Evolutionary conservation across 2,329 filamentous ascomycete genomes (phyloP).

Genomic region (Alternaria consortialis): DNA sequence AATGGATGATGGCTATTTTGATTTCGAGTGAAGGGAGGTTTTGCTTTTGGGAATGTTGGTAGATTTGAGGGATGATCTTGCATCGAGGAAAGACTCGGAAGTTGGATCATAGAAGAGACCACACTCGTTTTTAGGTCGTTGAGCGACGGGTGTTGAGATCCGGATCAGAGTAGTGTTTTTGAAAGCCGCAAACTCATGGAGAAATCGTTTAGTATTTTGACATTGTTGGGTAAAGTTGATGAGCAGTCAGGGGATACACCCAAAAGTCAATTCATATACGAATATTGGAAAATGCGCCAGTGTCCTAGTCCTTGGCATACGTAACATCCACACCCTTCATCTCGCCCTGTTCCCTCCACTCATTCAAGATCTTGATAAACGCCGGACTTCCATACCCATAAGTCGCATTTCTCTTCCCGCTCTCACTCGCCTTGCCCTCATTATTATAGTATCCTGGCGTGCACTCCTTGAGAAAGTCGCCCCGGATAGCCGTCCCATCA

Average conservation of each 20-base stretch:
- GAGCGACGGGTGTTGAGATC: too few relatives aligned
- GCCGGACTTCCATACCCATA: slow-evolving; percentile 44
- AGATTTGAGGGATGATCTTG: too few relatives aligned
- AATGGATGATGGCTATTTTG: too few relatives aligned
- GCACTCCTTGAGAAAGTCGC: slow-evolving; percentile 56
- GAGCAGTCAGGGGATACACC: too few relatives aligned
- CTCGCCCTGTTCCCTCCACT: slow-evolving; percentile 41
- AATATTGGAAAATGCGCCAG: not conserved
- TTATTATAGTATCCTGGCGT: slow-evolving; percentile 65
- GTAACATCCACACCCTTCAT: slow-evolving; percentile 34
- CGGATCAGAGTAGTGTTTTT: too few relatives aligned
- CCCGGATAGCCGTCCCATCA: slow-evolving; percentile 53
- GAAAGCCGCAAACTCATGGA: too few relatives aligned
- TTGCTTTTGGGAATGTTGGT: too few relatives aligned
- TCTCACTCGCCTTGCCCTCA: slow-evolving; percentile 25
- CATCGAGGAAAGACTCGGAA: too few relatives aligned
- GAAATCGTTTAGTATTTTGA: not conserved
- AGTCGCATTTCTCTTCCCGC: slow-evolving; percentile 23
- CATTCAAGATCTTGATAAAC: slow-evolving; percentile 44
- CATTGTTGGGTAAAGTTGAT: not conserved
- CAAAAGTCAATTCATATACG: not conserved
- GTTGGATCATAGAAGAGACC: too few relatives aligned
- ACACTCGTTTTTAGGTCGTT: too few relatives aligned
- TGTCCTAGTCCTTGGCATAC: not conserved
- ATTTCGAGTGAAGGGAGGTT: too few relatives aligned